Conservation (phyloP, 495 filamentous ascomycete species). For the Penicillium taxi region DNA sequence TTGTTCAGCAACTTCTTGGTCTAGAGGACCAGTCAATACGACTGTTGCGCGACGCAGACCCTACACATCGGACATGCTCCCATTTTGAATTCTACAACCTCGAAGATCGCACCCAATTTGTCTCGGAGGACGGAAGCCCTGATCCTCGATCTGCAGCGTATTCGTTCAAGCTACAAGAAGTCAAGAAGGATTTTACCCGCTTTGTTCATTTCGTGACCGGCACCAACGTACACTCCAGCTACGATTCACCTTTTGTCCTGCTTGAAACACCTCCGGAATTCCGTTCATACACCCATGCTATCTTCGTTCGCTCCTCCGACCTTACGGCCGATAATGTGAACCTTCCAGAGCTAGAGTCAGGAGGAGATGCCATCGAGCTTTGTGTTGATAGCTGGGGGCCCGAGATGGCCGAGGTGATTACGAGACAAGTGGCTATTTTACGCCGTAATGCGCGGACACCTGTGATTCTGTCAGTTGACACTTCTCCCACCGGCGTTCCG, state of each 20-base stretch:
- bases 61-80: slow-evolving; percentile 55
- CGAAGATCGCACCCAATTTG: slow-evolving; percentile 35
- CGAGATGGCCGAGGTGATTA: slow-evolving; percentile 35
- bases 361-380: slow-evolving; percentile 65
- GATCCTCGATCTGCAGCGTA: slow-evolving; percentile 44
- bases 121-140: slow-evolving; percentile 24
- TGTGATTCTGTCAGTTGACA: slow-evolving; percentile 61
- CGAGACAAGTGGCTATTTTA: slow-evolving; percentile 39
- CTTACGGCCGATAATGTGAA: slow-evolving; percentile 47
- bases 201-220: slow-evolving; percentile 62
- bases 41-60: slow-evolving; percentile 45
- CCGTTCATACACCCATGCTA: slow-evolving; percentile 56
- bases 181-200: slow-evolving; percentile 64
- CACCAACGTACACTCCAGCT: slow-evolving; percentile 44
- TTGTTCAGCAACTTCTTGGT: slow-evolving; percentile 56
- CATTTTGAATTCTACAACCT: slow-evolving; percentile 79
- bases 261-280: slow-evolving; percentile 58
- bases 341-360: slow-evolving; percentile 56
- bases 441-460: slow-evolving; percentile 55
- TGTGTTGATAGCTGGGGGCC: slow-evolving; percentile 57
- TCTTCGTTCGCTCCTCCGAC: slow-evolving; percentile 56
- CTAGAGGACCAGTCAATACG: slow-evolving; percentile 46
- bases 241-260: slow-evolving; percentile 66
- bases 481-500: slow-evolving; percentile 32
- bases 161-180: slow-evolving; percentile 63